These are phyloP conservation scores for Blepharisma japonicum DNA, from an alignment of 73 alveolate genomes.

Conservation along the genomic window DNA sequence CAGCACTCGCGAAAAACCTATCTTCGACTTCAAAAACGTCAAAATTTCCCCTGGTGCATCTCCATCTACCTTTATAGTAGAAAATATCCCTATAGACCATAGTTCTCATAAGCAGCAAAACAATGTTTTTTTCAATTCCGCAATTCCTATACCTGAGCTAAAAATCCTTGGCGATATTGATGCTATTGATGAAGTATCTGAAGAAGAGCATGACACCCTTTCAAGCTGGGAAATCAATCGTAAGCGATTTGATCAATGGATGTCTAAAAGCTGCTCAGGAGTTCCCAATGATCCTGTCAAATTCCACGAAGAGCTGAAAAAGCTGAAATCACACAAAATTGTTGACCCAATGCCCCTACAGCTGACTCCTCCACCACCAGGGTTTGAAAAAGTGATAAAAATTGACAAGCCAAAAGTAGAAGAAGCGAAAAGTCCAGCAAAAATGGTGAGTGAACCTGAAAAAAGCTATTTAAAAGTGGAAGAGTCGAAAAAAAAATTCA, in stretches of 20 bases:
- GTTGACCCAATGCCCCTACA: background rate
- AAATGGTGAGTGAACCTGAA: background rate
- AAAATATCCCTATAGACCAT: background rate
- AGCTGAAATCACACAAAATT: background rate
- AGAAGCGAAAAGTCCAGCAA: too few species aligned
- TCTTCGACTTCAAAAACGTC: background rate
- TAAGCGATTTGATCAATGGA: background rate
- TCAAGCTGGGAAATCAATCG: constrained; percentile 23
- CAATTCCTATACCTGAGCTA: constrained; percentile 10
- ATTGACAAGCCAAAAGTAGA: too few species aligned
- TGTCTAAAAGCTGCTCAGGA: constrained; percentile 20
- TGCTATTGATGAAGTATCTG: background rate
- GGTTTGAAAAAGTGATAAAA: background rate
- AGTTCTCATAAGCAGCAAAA: background rate
- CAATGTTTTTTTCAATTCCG: constrained; percentile 11
- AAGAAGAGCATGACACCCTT: constrained; percentile 13
- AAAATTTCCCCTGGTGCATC: constrained; percentile 19
- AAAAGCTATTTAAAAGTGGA: background rate
- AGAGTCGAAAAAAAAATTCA: background rate
- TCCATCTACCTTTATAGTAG: background rate
- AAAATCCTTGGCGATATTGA: constrained; percentile 4
- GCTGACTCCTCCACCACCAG: constrained; percentile 28
- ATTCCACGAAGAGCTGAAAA: constrained; percentile 13
- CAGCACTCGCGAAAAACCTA: background rate
- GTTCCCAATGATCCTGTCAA: constrained; percentile 14